Evolutionary conservation across 1,139 yeast species (phyloP).

Genomic region (Candida tetrigidarum): DNA sequence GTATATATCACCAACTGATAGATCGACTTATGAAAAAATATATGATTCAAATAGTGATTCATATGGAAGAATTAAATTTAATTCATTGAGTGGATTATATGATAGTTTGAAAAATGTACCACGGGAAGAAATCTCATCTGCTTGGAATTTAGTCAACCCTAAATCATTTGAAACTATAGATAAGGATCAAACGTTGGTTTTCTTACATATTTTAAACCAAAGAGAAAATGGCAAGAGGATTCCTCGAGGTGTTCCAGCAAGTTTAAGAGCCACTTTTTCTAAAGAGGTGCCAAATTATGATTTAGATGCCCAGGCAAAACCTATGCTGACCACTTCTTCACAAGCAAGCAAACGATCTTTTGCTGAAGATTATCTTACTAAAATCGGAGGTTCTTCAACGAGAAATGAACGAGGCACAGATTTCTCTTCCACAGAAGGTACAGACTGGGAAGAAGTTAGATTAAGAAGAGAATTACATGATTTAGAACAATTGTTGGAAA

Average conservation of each 20-base stretch:
- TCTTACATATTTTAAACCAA: slow-evolving; percentile 88
- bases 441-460: slow-evolving; percentile 88
- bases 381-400: slow-evolving; percentile 53
- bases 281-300: slow-evolving; percentile 85
- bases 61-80: slow-evolving; percentile 82
- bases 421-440: slow-evolving; percentile 70
- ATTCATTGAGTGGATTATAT: slow-evolving; percentile 71
- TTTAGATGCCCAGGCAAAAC: slow-evolving; percentile 37
- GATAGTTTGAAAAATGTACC: slow-evolving; percentile 74
- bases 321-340: slow-evolving; percentile 39
- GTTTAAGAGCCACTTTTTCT: slow-evolving; percentile 88
- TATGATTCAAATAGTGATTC: slow-evolving; percentile 76
- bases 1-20: slow-evolving; percentile 93
- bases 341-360: slow-evolving; percentile 30
- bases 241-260: slow-evolving; percentile 94
- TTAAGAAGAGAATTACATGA: slow-evolving; percentile 79
- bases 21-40: slow-evolving; percentile 75
- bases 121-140: slow-evolving; percentile 82
- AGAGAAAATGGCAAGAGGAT: slow-evolving; percentile 86
- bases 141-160: slow-evolving; percentile 96
- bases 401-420: slow-evolving; percentile 70
- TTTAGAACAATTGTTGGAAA: slow-evolving; percentile 63
- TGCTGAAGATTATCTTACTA: slow-evolving; percentile 44
- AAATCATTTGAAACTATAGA: slow-evolving; percentile 85
- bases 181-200: slow-evolving; percentile 89